phyloP scores from a whole-genome alignment of 495 filamentous ascomycete species.

The Aspergillus ostianus region DNA sequence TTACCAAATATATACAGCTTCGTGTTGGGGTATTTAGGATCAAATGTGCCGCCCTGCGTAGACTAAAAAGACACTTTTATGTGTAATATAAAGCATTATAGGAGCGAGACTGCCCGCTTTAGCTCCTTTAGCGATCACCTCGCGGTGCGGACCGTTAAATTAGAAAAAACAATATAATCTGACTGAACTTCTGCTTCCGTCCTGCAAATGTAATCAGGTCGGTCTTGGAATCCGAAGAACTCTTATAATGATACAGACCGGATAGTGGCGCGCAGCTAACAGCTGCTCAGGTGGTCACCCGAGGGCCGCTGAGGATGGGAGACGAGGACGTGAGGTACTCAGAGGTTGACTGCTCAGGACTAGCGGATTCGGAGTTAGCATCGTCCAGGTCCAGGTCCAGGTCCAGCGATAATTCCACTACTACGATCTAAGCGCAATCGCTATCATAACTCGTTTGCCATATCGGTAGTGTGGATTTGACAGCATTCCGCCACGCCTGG shows the following conservation, averaged over 20 bases:
- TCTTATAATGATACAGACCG: slow-evolving; percentile 6
- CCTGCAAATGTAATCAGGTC: slow-evolving; percentile 14
- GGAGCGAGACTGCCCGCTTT: slow-evolving; percentile 2
- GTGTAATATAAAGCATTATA: slow-evolving; percentile 31
- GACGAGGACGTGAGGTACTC: slow-evolving; percentile 14
- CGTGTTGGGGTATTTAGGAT: slow-evolving; percentile 38
- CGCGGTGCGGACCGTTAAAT: slow-evolving; percentile 2
- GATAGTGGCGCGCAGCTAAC: slow-evolving; percentile 18
- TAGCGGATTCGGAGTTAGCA: slow-evolving; percentile 17
- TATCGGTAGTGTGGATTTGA: slow-evolving; percentile 12
- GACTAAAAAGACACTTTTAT: slow-evolving; percentile 39
- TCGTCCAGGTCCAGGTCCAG: slow-evolving; percentile 15
- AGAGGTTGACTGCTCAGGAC: slow-evolving; percentile 14
- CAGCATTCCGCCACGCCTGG: slow-evolving; percentile 29
- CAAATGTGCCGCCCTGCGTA: slow-evolving; percentile 28
- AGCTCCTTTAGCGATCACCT: neutral
- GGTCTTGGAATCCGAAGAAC: slow-evolving; percentile 18
- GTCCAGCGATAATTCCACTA: slow-evolving; percentile 13
- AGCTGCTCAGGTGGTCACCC: slow-evolving; percentile 21
- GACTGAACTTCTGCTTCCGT: slow-evolving; percentile 25
- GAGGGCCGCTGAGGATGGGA: slow-evolving; percentile 15
- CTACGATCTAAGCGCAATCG: slow-evolving; percentile 14
- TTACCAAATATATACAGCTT: slow-evolving; percentile 18
- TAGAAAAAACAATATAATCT: slow-evolving; percentile 14
- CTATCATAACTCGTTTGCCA: slow-evolving; percentile 22